Evolutionary conservation across 306 rosid genomes (phyloP).

Genomic region (Myrica gale): DNA sequence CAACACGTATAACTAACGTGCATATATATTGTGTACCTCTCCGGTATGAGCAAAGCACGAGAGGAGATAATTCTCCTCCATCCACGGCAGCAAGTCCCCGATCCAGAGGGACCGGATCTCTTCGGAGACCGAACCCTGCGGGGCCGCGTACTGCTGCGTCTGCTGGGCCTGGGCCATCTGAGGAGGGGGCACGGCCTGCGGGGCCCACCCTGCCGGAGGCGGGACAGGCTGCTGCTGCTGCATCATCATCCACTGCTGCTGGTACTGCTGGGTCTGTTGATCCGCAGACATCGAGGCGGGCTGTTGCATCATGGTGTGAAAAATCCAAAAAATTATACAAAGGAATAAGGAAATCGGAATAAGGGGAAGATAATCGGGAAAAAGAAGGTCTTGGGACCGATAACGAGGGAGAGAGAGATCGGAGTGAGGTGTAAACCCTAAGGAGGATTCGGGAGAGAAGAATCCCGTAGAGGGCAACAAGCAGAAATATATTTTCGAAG

Average conservation of each 20-base stretch:
- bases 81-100: slow-evolving; percentile 67
- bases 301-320: slow-evolving; percentile 43
- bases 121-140: slow-evolving; percentile 11
- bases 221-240: slow-evolving; percentile 20
- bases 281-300: slow-evolving; percentile 33
- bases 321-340: not conserved
- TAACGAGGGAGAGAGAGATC: not conserved
- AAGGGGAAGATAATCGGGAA: too few species aligned
- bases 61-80: slow-evolving; percentile 56
- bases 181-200: slow-evolving; percentile 28
- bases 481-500: not conserved
- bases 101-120: slow-evolving; percentile 74
- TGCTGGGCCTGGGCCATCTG: slow-evolving; percentile 25
- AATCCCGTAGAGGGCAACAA: not conserved
- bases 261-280: slow-evolving; percentile 33
- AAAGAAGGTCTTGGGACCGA: not conserved
- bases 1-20: too few species aligned
- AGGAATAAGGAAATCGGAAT: not conserved
- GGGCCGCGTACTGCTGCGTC: slow-evolving; percentile 36
- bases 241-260: slow-evolving; percentile 24
- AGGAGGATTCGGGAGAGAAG: not conserved
- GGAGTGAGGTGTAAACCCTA: slow-evolving; percentile 9
- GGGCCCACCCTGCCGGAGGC: slow-evolving; percentile 35
- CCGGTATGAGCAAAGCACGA: slow-evolving; percentile 48
- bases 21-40: slow-evolving; percentile 36